These are phyloP conservation scores for Coffea canephora DNA, from an alignment of 257 asterid genomes.

Conservation along the genomic window DNA sequence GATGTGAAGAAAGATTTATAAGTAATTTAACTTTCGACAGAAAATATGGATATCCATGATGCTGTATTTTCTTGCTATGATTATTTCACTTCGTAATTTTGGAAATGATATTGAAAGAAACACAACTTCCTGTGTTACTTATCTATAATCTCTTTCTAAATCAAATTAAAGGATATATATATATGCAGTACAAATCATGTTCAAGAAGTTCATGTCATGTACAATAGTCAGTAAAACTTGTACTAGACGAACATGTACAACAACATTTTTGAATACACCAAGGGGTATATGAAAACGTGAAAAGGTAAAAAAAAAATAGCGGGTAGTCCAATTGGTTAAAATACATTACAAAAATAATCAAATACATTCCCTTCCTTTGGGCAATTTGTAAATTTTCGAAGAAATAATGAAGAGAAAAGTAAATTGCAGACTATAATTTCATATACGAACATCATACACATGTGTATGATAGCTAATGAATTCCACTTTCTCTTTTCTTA, in stretches of 20 bases:
- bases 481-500: neutral
- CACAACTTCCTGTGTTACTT: neutral
- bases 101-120: no score
- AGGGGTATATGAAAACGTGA: neutral
- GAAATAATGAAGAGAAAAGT: neutral
- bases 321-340: no score
- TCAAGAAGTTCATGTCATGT: neutral
- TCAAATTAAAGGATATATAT: no score
- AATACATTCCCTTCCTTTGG: neutral
- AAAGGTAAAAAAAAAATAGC: neutral
- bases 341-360: no score
- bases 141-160: neutral
- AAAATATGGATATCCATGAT: no score
- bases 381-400: neutral
- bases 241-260: no score
- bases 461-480: neutral
- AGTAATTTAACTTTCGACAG: neutral
- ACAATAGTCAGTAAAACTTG: no score
- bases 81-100: no score
- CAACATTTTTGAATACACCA: neutral
- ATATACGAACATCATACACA: no score
- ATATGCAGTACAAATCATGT: no score
- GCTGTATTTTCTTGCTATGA: neutral
- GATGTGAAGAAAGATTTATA: neutral
- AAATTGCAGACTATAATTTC: neutral